Conservation (phyloP, 2,329 filamentous ascomycete genomes). For the Diaporthe nobilis region DNA sequence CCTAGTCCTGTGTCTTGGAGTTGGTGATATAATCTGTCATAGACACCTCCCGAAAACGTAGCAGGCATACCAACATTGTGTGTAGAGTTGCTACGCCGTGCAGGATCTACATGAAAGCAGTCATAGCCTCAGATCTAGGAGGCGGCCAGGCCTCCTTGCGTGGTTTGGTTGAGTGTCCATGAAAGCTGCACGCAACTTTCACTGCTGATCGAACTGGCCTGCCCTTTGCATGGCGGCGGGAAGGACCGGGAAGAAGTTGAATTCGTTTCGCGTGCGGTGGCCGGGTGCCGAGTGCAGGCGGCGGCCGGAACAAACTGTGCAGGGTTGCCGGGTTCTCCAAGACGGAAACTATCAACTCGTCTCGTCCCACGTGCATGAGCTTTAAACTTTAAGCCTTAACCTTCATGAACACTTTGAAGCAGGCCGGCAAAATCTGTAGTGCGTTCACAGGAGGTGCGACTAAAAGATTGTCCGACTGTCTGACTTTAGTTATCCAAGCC, state of each 20-base stretch:
- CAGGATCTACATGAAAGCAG: too few relatives aligned
- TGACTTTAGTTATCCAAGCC: not conserved
- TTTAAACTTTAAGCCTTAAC: not conserved
- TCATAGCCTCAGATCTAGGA: too few relatives aligned
- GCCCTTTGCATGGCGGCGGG: not conserved
- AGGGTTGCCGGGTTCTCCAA: not conserved
- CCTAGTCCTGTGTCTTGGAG: too few relatives aligned
- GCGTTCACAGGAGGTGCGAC: not conserved
- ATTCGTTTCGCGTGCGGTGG: not conserved
- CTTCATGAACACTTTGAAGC: not conserved
- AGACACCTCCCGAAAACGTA: too few relatives aligned
- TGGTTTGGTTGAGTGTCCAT: too few relatives aligned
- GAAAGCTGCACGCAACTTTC: too few relatives aligned
- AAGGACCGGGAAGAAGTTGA: not conserved
- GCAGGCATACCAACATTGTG: too few relatives aligned
- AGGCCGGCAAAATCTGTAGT: fast-evolving
- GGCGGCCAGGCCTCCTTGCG: too few relatives aligned
- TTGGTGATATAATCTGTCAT: too few relatives aligned
- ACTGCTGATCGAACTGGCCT: not conserved
- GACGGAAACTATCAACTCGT: not conserved
- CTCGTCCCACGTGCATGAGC: not conserved
- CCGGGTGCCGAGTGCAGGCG: not conserved
- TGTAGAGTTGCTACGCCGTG: too few relatives aligned
- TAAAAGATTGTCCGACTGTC: constrained; percentile 5
- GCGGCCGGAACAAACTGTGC: not conserved